These are phyloP conservation scores for Amphirosellinia nigrospora DNA, from an alignment of 495 filamentous ascomycete species.

Conservation along the genomic window DNA sequence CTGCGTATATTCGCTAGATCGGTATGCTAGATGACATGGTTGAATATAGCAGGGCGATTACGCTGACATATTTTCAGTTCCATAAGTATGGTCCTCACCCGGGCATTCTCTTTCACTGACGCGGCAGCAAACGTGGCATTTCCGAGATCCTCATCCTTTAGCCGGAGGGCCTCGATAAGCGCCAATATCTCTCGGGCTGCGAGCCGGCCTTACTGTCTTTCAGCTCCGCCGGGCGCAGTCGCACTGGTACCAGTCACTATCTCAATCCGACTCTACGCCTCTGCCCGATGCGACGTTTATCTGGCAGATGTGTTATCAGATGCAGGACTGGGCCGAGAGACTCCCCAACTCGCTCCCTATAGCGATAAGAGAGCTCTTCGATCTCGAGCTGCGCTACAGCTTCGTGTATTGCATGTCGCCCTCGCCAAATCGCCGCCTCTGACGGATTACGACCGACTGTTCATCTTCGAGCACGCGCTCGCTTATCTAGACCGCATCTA, in stretches of 20 bases:
- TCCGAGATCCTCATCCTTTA: slow-evolving; percentile 44
- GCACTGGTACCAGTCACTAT: slow-evolving; percentile 79
- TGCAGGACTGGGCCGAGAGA: slow-evolving; percentile 69
- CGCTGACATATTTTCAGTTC: slow-evolving; percentile 56
- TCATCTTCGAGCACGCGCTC: slow-evolving; percentile 84
- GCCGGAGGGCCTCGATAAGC: slow-evolving; percentile 42
- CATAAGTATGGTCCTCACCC: slow-evolving; percentile 77
- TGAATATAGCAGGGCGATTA: background rate
- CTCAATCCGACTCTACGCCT: slow-evolving; percentile 67
- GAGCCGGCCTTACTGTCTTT: slow-evolving; percentile 66
- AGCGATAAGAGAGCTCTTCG: slow-evolving; percentile 70
- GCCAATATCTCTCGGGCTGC: slow-evolving; percentile 53
- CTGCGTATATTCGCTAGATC: slow-evolving; percentile 84
- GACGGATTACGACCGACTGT: slow-evolving; percentile 68
- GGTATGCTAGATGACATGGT: slow-evolving; percentile 58
- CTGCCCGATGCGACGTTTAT: slow-evolving; percentile 66
- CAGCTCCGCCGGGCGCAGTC: slow-evolving; percentile 80
- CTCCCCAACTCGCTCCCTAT: slow-evolving; percentile 63
- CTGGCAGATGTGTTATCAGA: slow-evolving; percentile 67
- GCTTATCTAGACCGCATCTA: slow-evolving; percentile 69
- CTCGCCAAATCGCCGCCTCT: slow-evolving; percentile 68
- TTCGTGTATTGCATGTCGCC: slow-evolving; percentile 84
- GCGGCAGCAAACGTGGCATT: slow-evolving; percentile 77
- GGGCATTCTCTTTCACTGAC: slow-evolving; percentile 90
- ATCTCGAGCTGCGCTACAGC: slow-evolving; percentile 83